phyloP scores from a whole-genome alignment of 2,329 filamentous ascomycete species.

The Scytalidium sp. region DNA sequence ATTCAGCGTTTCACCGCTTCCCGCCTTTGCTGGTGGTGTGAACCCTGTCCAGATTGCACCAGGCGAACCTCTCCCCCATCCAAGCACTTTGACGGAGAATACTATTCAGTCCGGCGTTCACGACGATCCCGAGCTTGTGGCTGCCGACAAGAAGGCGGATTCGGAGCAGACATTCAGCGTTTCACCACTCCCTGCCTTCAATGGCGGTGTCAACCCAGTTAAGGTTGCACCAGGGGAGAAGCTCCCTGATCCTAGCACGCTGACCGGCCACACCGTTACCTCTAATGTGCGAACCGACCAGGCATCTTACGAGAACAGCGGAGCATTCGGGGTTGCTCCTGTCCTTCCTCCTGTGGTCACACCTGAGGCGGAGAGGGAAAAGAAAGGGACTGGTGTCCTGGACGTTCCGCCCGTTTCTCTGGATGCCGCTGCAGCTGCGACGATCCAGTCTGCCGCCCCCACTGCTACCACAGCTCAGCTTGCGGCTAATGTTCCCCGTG shows the following conservation, averaged over 20 bases:
- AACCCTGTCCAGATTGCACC: constrained; percentile 81
- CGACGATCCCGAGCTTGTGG: constrained; percentile 78
- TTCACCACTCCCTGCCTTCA: constrained; percentile 60
- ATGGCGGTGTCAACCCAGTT: constrained; percentile 74
- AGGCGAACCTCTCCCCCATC: constrained; percentile 76
- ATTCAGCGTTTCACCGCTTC: no score
- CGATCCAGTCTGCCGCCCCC: constrained; percentile 48
- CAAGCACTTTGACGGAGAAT: constrained; percentile 60
- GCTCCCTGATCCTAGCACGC: constrained; percentile 63
- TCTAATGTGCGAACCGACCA: constrained; percentile 74
- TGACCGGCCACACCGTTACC: constrained; percentile 67
- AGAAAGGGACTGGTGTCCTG: constrained; percentile 34
- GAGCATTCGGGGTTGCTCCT: constrained; percentile 44
- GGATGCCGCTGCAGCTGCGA: constrained; percentile 41
- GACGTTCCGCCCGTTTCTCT: constrained; percentile 54
- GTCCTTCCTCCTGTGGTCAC: constrained; percentile 35
- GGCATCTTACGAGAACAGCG: constrained; percentile 81
- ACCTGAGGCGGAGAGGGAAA: constrained; percentile 32
- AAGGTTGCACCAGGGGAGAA: constrained; percentile 75
- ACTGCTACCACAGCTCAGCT: constrained; percentile 38
- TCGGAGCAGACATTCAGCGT: constrained; percentile 49
- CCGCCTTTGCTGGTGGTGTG: constrained; percentile 58
- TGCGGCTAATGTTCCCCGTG: constrained; percentile 40
- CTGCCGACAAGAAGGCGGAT: constrained; percentile 34
- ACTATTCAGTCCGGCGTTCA: constrained; percentile 70